These are phyloP conservation scores for Penicillium sp. DNA, from an alignment of 2,329 filamentous ascomycete species.

Conservation along the genomic window DNA sequence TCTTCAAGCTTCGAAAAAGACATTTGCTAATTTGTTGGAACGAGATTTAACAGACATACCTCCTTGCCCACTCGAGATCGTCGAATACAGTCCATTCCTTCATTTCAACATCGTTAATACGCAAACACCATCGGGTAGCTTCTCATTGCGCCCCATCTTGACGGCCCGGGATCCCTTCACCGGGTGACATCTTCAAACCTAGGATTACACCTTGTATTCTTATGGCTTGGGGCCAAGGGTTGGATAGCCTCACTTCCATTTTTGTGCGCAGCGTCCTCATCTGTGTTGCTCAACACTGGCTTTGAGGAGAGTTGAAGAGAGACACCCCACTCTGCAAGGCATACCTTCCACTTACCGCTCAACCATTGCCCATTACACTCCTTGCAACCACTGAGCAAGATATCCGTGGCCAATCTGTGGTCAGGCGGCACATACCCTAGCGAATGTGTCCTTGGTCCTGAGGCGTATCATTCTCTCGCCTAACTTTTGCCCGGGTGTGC, in stretches of 20 bases:
- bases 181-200: background rate
- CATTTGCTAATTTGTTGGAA: constrained; percentile 4
- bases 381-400: background rate
- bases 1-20: background rate
- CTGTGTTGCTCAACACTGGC: background rate
- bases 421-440: constrained; percentile 1
- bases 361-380: background rate
- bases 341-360: background rate
- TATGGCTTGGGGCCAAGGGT: background rate
- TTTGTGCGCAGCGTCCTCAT: background rate
- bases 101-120: background rate
- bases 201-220: background rate
- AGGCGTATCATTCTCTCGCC: background rate
- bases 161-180: background rate
- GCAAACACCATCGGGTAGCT: background rate
- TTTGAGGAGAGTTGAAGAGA: background rate
- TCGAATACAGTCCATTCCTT: background rate
- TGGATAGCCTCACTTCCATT: background rate
- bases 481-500: constrained; percentile 6
- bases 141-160: background rate
- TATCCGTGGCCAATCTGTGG: no score
- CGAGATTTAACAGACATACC: constrained; percentile 9
- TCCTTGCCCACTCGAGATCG: background rate
- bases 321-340: constrained; percentile 4
- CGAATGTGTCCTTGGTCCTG: background rate